Percentiles rank a stretch among this genome's conserved stretches.
Conservation (phyloP, 2,329 filamentous ascomycete species). For the Cladorrhinum sp. region DNA sequence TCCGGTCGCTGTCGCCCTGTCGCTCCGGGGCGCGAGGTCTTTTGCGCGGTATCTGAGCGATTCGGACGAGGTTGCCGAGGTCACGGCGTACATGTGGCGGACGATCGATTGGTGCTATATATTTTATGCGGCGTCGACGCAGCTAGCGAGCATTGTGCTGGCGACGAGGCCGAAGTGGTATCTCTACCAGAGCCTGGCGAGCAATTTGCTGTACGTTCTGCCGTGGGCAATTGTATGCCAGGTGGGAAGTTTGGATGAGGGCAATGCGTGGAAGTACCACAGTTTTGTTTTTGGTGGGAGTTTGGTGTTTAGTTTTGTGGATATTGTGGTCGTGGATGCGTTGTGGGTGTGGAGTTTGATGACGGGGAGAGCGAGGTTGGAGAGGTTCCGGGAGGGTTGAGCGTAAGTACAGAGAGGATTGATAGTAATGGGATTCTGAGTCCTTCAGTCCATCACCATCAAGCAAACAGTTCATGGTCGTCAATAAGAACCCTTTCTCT, state of each 20-base stretch:
- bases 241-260: slow-evolving; percentile 43
- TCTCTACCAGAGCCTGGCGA: slow-evolving; percentile 62
- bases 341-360: slow-evolving; percentile 52
- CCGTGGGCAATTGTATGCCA: slow-evolving; percentile 67
- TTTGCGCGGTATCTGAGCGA: slow-evolving; percentile 63
- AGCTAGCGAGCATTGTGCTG: slow-evolving; percentile 62
- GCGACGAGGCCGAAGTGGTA: slow-evolving; percentile 66
- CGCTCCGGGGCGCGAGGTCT: slow-evolving; percentile 53
- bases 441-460: too few relatives aligned
- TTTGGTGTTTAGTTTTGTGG: slow-evolving; percentile 64
- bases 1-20: slow-evolving; percentile 60
- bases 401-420: too few relatives aligned
- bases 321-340: slow-evolving; percentile 48
- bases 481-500: too few relatives aligned
- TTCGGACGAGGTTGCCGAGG: slow-evolving; percentile 54
- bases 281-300: slow-evolving; percentile 65
- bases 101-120: slow-evolving; percentile 66
- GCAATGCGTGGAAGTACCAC: slow-evolving; percentile 66
- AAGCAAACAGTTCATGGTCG: too few relatives aligned
- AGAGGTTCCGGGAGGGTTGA: slow-evolving; percentile 34
- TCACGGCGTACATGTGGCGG: slow-evolving; percentile 64
- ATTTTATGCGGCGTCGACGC: slow-evolving; percentile 63
- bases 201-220: slow-evolving; percentile 66
- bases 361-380: slow-evolving; percentile 42
- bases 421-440: too few relatives aligned